These are phyloP conservation scores for Solanum chiquidenum DNA, from an alignment of 257 asterid genomes.

Conservation along the genomic window DNA sequence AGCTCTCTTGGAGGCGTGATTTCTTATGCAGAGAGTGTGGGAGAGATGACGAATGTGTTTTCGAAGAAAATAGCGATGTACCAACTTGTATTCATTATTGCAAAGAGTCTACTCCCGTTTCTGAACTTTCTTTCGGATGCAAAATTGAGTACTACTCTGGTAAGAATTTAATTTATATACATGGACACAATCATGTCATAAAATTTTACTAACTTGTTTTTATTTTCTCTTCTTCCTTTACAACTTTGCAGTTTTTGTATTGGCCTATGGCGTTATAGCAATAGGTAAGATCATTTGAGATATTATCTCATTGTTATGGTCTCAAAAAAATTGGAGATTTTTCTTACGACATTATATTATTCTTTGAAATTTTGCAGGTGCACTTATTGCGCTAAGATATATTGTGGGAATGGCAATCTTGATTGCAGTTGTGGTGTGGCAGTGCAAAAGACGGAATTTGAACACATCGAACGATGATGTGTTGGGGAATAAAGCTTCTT, in stretches of 20 bases:
- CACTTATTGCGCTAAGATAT: no score
- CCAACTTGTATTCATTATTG: conserved; percentile 12
- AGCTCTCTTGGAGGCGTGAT: neutral
- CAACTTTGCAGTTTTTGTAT: neutral
- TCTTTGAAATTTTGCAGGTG: no score
- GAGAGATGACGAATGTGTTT: neutral
- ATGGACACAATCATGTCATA: neutral
- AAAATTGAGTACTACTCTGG: neutral
- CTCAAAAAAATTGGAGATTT: no score
- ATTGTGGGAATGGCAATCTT: conserved; percentile 26
- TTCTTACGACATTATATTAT: no score
- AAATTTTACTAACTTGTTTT: neutral
- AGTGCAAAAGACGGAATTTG: conserved; percentile 16
- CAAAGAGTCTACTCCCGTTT: neutral
- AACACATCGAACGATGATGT: neutral
- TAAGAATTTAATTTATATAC: neutral
- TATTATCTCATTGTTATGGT: no score
- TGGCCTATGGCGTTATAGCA: neutral
- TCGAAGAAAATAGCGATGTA: neutral
- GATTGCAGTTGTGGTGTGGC: conserved; percentile 14
- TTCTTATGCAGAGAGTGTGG: neutral
- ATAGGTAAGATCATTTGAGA: no score
- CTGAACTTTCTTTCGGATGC: neutral
- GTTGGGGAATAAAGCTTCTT: neutral
- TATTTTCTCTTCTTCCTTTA: no score